Percentiles rank a stretch among this genome's conserved stretches.
phyloP scores from a whole-genome alignment of 345 rosid species.

The Hevea brasiliensis region DNA sequence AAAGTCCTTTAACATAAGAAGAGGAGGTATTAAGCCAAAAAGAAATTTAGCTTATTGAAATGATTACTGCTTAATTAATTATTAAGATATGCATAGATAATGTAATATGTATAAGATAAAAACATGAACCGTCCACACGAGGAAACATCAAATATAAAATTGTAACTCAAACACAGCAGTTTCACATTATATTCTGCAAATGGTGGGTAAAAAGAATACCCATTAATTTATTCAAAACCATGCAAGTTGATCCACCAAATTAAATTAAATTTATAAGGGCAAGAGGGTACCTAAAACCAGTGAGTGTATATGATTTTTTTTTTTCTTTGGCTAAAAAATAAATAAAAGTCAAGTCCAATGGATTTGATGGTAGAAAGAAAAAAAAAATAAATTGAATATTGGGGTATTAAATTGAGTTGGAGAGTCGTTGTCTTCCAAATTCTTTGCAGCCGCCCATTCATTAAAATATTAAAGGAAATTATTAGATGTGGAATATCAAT shows the following conservation, averaged over 20 bases:
- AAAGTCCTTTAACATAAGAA: too few relatives aligned
- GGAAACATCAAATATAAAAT: background rate
- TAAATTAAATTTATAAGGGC: background rate
- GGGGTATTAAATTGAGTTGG: background rate
- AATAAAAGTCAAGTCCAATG: background rate
- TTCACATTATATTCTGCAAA: background rate
- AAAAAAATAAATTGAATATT: background rate
- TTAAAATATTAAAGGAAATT: background rate
- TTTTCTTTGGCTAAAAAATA: background rate
- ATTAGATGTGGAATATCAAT: background rate
- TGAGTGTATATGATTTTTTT: too few relatives aligned
- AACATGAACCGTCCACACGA: too few relatives aligned
- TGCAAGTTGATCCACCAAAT: background rate
- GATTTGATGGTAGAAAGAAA: background rate
- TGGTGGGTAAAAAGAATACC: background rate
- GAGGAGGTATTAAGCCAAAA: too few relatives aligned
- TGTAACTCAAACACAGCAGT: background rate
- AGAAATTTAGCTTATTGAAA: too few relatives aligned
- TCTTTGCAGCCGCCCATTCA: slow-evolving; percentile 14
- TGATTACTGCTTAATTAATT: too few relatives aligned
- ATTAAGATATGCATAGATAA: too few relatives aligned
- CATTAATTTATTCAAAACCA: background rate
- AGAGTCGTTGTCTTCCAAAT: slow-evolving; percentile 17
- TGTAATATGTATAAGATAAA: too few relatives aligned
- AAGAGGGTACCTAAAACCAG: background rate